Conservation (phyloP, 1,139 yeast species). For the Entelexis paramagnoliae region DNA sequence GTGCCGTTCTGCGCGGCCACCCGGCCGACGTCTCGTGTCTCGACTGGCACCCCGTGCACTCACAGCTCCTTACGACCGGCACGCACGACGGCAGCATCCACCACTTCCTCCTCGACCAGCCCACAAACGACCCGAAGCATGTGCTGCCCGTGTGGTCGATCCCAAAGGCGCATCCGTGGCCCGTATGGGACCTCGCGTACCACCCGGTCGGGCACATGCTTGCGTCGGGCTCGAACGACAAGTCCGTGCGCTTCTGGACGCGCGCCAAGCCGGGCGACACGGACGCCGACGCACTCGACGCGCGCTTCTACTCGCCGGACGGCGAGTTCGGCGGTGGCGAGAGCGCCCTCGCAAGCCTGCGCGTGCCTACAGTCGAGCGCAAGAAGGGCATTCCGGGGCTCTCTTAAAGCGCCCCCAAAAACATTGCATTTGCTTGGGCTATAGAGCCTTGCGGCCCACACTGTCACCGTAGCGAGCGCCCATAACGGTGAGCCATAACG, state of each 20-base stretch:
- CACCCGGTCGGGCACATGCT: constrained; percentile 90
- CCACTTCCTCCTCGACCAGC: constrained; percentile 60
- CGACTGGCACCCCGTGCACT: constrained; percentile 88
- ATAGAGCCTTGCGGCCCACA: too few species aligned
- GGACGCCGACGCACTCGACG: constrained; percentile 32
- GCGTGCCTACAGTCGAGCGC: constrained; percentile 7
- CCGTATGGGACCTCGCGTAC: constrained; percentile 79
- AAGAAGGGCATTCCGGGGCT: constrained; percentile 2
- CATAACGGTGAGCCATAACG: too few species aligned
- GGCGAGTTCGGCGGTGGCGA: constrained; percentile 10
- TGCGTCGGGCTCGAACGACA: constrained; percentile 88
- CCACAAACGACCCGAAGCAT: constrained; percentile 28
- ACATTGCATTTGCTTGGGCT: too few species aligned
- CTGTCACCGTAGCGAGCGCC: too few species aligned
- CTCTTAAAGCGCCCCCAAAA: too few species aligned
- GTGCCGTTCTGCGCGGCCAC: constrained; percentile 56
- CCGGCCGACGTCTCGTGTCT: constrained; percentile 79
- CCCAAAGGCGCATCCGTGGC: constrained; percentile 90
- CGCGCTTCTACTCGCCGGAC: constrained; percentile 9
- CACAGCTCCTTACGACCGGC: constrained; percentile 71
- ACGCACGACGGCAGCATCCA: constrained; percentile 80
- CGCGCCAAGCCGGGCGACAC: constrained; percentile 87
- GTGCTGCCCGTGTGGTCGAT: constrained; percentile 37
- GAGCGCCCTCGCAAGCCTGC: constrained; percentile 6
- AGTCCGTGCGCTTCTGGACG: constrained; percentile 92